Base-by-base conservation (phyloP, 1,284 basidiomycete species). In the Malassezia globosa region DNA sequence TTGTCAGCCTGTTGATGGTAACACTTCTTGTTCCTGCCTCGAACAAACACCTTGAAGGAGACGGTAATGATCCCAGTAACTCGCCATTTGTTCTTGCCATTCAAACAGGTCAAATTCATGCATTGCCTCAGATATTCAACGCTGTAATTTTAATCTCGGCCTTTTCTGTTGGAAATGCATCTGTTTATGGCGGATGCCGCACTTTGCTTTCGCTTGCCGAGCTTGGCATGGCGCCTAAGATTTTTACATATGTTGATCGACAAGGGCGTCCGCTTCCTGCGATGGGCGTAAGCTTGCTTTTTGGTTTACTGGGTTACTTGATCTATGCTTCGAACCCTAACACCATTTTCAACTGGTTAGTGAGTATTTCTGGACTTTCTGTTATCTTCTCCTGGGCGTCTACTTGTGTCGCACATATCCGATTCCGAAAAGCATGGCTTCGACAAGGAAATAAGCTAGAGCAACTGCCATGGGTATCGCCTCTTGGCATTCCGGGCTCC, bases 21-120 rank as follows among this genome's bases (percentile, higher is more conserved):
- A 85, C 85, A 52, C 80, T 77, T 13, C 66, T 75, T 29, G 66
- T 77, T 19, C 73, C 73, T 10, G 70, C 45, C 37, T 48, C 64
- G 7, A 27, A 56, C 31, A 63, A 64, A 10, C 19, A n/a, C 5
- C 31, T 43, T 22, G 19, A 34, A 23, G 41, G 41, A 3, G 21
- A 19, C 7, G 37, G 35, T 16, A 46, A 64, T 26, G 73, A 75
- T 44, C 73, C 76, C 27, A 58, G 36, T 55, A 69, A 47, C 62
- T 76, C 74, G 4, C 77, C 77, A 7, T 77, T 78, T 63, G 76
- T 77, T 53, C 73, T 77, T 46, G 72, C 75, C 34, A 66, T 76
- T 46, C 57, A 62, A 46, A 59, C 60, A 18, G 76, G 75, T 10
- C 49, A 63, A 5, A 73, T 77, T 53, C 46, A 50, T 10, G 75